Evolutionary conservation across 1,284 basidiomycete genomes (phyloP).

Genomic region (Ustilago loliicola): DNA sequence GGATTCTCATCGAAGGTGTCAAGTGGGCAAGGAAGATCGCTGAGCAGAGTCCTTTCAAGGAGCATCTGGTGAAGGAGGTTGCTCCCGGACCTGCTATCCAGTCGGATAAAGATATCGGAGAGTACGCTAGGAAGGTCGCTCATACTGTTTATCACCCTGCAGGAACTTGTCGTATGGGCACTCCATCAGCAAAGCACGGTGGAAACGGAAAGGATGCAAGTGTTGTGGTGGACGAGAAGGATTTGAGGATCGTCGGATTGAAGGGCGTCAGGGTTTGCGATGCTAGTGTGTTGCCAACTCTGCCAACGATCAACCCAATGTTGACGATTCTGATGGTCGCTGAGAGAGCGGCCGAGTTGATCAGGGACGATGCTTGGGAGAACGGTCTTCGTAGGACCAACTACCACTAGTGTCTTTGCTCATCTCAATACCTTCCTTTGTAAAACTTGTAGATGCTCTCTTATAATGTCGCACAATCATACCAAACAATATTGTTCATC

Average conservation of each 20-base stretch:
- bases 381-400: conserved; percentile 46
- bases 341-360: conserved; percentile 68
- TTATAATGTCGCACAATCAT: background rate
- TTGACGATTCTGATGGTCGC: conserved; percentile 65
- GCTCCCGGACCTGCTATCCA: conserved; percentile 69
- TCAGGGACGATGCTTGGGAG: conserved; percentile 63
- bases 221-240: conserved; percentile 67
- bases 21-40: conserved; percentile 74
- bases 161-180: conserved; percentile 71
- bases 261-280: conserved; percentile 67
- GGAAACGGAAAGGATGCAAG: conserved; percentile 47
- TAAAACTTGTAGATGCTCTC: background rate
- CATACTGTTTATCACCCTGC: conserved; percentile 71
- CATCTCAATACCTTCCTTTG: background rate
- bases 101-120: conserved; percentile 66
- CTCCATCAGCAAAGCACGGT: conserved; percentile 30
- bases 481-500: background rate
- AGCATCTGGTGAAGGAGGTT: conserved; percentile 71
- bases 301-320: conserved; percentile 68
- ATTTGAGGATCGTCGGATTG: conserved; percentile 64
- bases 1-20: conserved; percentile 73
- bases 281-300: conserved; percentile 67
- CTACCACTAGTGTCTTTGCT: conserved; percentile 15
- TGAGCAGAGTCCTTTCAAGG: conserved; percentile 72
- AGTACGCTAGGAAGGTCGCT: conserved; percentile 67